Evolutionary conservation across 1,139 yeast species (phyloP), one percentile per base, ranked within the genome.

Genomic region (Groenewaldozyma sp.): DNA sequence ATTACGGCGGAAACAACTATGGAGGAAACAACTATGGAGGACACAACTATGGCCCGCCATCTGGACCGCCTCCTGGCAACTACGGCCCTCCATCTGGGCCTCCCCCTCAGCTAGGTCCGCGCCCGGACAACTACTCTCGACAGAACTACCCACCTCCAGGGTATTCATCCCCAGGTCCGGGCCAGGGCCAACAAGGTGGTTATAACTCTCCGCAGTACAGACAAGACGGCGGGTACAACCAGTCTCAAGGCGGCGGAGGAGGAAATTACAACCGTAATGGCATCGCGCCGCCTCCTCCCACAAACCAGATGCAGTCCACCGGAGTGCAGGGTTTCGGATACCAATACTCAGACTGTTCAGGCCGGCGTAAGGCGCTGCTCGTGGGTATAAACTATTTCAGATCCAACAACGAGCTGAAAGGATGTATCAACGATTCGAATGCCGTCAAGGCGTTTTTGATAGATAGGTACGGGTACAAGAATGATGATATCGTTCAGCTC

Each of bases 361-460:
- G 94, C 16, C 66, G 67, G 37, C 76, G 80, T 49, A 88, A 87
- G 65, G 97, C 96, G 1, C 62, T 88, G 44, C 62, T 87, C 42
- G 71, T 88, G 40, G 97, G 97, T 7, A 82, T 86, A 62, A 88
- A 88, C 64, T 88, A 88, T 62, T 69, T 78, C 51, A 94, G 94
- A 9, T 62, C 81, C n/a, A 64, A 63, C 37, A 80, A 77, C 58
- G 78, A 72, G 48, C 67, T 88, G 45, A 67, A 80, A 41, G 97
- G 97, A 1, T 87, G 96, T 61, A 82, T 88, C 59, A 88, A 88
- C 55, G 70, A 66, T 39, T 69, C 65, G 7, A 48, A 54, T 17
- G 68, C 67, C 31, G 62, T 65, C 51, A 41, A 56, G 19, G 41
- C 51, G 24, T 65, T 59, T 44, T 49, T 66, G 39, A 46, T 74